Conservation (phyloP, 768 basidiomycete species). For the Galerina sulciceps region DNA sequence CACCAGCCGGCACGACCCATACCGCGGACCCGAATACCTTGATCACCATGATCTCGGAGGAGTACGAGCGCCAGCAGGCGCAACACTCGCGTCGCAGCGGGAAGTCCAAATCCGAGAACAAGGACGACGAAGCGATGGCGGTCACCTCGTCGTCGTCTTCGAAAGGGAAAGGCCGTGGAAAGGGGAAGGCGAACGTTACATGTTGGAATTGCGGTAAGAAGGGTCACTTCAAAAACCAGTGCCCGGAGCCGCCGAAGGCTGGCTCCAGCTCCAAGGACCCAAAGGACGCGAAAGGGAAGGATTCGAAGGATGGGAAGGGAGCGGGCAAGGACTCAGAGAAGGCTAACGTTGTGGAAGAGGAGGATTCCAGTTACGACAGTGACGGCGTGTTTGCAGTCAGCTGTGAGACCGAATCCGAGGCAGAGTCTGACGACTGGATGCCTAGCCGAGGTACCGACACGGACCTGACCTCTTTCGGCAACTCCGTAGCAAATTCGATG, state of each 20-base stretch:
- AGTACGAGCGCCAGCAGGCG: constrained; percentile 24
- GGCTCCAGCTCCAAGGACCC: too few relatives aligned
- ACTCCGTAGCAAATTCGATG: too few relatives aligned
- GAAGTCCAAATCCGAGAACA: constrained; percentile 11
- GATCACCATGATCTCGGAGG: constrained; percentile 28
- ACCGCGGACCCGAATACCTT: constrained; percentile 23
- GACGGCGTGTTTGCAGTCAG: neutral
- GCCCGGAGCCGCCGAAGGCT: constrained; percentile 16
- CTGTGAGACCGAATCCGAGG: constrained; percentile 19
- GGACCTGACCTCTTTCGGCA: too few relatives aligned
- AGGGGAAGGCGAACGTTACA: constrained; percentile 1
- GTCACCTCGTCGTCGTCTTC: neutral
- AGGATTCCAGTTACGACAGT: neutral
- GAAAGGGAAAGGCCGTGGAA: constrained; percentile 1
- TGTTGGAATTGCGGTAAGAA: constrained; percentile 35
- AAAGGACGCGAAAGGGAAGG: too few relatives aligned
- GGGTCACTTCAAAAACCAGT: constrained; percentile 29
- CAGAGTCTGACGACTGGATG: too few relatives aligned
- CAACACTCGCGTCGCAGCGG: constrained; percentile 3
- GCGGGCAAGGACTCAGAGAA: neutral
- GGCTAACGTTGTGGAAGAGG: neutral
- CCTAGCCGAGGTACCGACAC: too few relatives aligned
- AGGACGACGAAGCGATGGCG: constrained; percentile 24
- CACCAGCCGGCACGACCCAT: too few relatives aligned
- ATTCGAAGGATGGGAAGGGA: constrained; percentile 18